phyloP scores from a whole-genome alignment of 1,139 yeast species.

The Blastobotrys persicus region DNA sequence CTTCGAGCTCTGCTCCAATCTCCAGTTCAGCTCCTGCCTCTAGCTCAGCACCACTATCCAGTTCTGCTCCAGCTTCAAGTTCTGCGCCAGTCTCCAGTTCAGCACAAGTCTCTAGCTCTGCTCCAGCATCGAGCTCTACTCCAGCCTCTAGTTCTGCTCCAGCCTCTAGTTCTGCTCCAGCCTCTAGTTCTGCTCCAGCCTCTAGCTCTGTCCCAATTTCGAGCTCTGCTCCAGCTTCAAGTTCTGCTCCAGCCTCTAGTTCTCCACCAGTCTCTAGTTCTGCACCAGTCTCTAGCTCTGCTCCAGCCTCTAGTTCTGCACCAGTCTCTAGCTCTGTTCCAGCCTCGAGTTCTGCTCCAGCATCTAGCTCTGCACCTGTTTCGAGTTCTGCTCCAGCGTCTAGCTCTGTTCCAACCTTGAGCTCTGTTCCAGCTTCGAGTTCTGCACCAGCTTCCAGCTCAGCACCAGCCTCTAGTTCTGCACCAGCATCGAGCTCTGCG shows the following conservation, averaged over 20 bases:
- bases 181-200: not conserved
- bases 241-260: not conserved
- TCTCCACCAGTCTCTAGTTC: not conserved
- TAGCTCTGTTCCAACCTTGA: not conserved
- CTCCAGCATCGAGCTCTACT: not conserved
- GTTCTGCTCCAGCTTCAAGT: not conserved
- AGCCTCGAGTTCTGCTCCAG: not conserved
- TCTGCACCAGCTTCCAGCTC: too few species aligned
- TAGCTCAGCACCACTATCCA: too few species aligned
- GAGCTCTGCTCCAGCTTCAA: not conserved
- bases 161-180: not conserved
- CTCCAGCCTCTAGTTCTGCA: not conserved
- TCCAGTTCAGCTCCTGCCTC: conserved; percentile 1
- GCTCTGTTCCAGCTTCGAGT: not conserved
- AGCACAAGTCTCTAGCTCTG: not conserved
- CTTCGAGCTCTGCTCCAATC: not conserved
- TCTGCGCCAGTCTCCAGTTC: not conserved
- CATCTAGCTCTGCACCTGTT: not conserved
- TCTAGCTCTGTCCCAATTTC: not conserved
- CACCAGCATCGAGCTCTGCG: too few species aligned
- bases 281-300: not conserved
- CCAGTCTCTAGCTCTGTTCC: too few species aligned
- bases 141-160: not conserved
- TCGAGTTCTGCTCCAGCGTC: too few species aligned
- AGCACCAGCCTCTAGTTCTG: not conserved